These are phyloP conservation scores for Floccularia luteovirens DNA, from an alignment of 768 basidiomycete genomes.

Conservation along the genomic window DNA sequence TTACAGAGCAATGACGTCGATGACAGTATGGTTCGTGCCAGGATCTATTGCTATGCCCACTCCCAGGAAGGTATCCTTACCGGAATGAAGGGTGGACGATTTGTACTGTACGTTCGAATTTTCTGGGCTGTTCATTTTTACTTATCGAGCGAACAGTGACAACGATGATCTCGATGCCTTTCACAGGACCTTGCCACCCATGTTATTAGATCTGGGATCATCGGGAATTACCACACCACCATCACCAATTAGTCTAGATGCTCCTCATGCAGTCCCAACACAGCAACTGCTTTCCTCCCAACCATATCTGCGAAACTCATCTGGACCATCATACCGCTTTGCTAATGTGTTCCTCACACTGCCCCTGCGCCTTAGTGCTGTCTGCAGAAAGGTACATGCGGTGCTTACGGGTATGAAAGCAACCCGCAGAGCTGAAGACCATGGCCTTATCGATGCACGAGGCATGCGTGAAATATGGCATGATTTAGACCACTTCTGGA, in stretches of 20 bases:
- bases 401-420: conserved; percentile 78
- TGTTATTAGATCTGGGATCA: conserved; percentile 18
- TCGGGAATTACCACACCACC: conserved; percentile 24
- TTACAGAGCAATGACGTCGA: conserved; percentile 39
- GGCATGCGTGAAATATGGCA: conserved; percentile 80
- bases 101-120: conserved; percentile 55
- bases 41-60: conserved; percentile 88
- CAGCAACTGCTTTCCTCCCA: conserved; percentile 10
- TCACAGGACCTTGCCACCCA: conserved; percentile 49
- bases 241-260: conserved; percentile 22
- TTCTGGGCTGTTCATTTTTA: neutral
- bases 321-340: conserved; percentile 42
- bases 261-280: too few relatives aligned
- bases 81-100: conserved; percentile 77
- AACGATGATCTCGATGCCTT: conserved; percentile 74
- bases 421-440: conserved; percentile 42
- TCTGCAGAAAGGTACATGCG: conserved; percentile 72
- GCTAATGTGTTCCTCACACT: conserved; percentile 58
- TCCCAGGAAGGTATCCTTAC: conserved; percentile 79
- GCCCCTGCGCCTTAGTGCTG: conserved; percentile 66
- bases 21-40: conserved; percentile 58
- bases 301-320: conserved; percentile 18
- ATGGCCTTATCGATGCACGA: conserved; percentile 50
- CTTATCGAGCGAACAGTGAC: conserved; percentile 30
- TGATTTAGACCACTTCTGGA: conserved; percentile 74